These are phyloP conservation scores for Backusella sp. DNA, from an alignment of 192 early-diverging fungal genomes.

Conservation along the genomic window DNA sequence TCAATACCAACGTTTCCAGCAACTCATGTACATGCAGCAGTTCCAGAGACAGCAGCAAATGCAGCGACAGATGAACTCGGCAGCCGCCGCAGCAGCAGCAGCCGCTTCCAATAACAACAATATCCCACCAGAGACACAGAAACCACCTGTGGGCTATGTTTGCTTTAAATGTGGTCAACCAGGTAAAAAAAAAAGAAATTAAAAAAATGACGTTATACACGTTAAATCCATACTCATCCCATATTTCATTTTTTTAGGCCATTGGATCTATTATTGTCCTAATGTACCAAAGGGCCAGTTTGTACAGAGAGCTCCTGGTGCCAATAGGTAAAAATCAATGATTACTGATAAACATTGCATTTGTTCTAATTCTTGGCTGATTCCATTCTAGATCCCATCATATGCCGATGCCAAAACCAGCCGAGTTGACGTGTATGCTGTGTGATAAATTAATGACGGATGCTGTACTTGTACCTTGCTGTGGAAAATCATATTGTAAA, in stretches of 20 bases:
- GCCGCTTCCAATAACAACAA: background rate
- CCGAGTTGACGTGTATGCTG: slow-evolving; percentile 72
- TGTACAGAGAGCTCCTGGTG: slow-evolving; percentile 7
- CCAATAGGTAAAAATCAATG: background rate
- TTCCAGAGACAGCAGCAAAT: slow-evolving; percentile 30
- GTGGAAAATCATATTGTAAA: slow-evolving; percentile 86
- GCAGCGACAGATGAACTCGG: slow-evolving; percentile 12
- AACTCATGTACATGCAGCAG: slow-evolving; percentile 26
- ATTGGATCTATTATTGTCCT: slow-evolving; percentile 46
- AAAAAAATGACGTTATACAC: too few species aligned
- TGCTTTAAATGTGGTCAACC: slow-evolving; percentile 36
- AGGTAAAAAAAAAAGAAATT: slow-evolving; percentile 25
- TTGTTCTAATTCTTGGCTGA: too few species aligned
- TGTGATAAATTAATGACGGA: slow-evolving; percentile 78
- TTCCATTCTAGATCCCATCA: background rate
- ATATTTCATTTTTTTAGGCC: slow-evolving; percentile 13
- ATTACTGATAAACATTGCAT: too few species aligned
- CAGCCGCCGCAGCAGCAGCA: slow-evolving; percentile 11
- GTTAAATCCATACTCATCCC: too few species aligned
- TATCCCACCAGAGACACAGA: slow-evolving; percentile 64
- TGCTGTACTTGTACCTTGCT: slow-evolving; percentile 82
- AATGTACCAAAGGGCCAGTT: slow-evolving; percentile 37
- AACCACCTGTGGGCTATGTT: slow-evolving; percentile 47
- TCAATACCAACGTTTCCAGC: slow-evolving; percentile 28
- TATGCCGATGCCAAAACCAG: slow-evolving; percentile 57